Conservation (phyloP, 176 grass and related monocot species). For the Cocos nucifera region DNA sequence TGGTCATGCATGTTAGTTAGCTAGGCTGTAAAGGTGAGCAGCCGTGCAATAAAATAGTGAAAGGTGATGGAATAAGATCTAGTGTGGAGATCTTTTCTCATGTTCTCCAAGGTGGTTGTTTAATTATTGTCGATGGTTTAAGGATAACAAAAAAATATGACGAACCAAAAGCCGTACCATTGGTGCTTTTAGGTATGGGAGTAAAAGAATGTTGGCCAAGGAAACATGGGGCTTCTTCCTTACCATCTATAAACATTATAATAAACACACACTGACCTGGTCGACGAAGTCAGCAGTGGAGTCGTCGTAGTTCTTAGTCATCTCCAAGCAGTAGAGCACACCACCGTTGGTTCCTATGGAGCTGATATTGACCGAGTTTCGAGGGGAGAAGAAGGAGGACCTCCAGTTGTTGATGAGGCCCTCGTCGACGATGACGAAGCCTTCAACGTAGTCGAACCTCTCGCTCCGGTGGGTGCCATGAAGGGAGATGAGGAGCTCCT, state of each 20-base stretch:
- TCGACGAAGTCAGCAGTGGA: conserved; percentile 44
- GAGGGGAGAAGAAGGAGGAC: conserved; percentile 95
- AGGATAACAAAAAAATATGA: conserved; percentile 19
- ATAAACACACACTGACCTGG: conserved; percentile 29
- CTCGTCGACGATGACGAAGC: conserved; percentile 85
- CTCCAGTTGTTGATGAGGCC: conserved; percentile 98
- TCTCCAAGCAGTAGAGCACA: conserved; percentile 86
- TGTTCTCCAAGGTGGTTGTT: conserved; percentile 35
- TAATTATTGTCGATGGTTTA: conserved; percentile 1
- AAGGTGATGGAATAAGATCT: conserved; percentile 48
- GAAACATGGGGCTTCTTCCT: conserved; percentile 10
- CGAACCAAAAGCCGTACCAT: conserved; percentile 37
- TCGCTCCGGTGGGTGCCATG: conserved; percentile 8
- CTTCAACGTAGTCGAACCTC: conserved; percentile 88
- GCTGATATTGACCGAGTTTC: conserved; percentile 83
- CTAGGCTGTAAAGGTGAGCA: too few species aligned
- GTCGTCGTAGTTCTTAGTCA: conserved; percentile 87
- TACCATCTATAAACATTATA: too few species aligned
- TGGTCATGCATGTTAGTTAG: too few species aligned
- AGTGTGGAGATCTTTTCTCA: conserved; percentile 29
- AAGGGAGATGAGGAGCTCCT: conserved; percentile 66
- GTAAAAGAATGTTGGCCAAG: conserved; percentile 2
- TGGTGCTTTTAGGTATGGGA: conserved; percentile 24
- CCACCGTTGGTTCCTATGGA: conserved; percentile 48
- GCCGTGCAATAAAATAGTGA: conserved; percentile 13